These are phyloP conservation scores for Lactarius trivialis DNA, from an alignment of 768 basidiomycete genomes.

Conservation along the genomic window DNA sequence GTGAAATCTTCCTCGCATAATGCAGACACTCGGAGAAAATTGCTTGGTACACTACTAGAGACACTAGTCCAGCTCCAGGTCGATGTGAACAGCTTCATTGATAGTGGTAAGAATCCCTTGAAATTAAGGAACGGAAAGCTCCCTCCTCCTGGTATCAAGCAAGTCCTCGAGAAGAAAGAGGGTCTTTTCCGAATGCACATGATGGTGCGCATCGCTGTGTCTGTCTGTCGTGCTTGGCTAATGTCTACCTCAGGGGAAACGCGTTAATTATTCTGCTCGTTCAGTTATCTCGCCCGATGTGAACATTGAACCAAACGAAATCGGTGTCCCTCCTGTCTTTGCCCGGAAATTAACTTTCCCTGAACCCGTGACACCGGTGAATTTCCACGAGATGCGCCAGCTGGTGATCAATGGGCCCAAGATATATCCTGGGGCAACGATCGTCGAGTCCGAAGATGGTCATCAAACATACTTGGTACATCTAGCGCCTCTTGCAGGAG, in stretches of 20 bases:
- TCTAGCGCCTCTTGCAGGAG: conserved; percentile 5
- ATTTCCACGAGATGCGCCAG: conserved; percentile 82
- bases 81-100: conserved; percentile 95
- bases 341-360: conserved; percentile 95
- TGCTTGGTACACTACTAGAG: conserved; percentile 69
- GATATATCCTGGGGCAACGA: conserved; percentile 85
- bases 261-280: conserved; percentile 97
- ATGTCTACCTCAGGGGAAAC: conserved; percentile 69
- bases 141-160: conserved; percentile 92
- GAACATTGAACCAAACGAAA: conserved; percentile 98
- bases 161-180: conserved; percentile 97
- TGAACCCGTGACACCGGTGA: conserved; percentile 90
- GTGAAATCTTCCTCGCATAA: conserved; percentile 50
- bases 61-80: conserved; percentile 83
- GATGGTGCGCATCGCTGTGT: conserved; percentile 63
- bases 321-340: conserved; percentile 96
- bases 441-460: conserved; percentile 95
- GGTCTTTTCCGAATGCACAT: conserved; percentile 97
- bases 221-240: conserved; percentile 4
- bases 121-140: conserved; percentile 81
- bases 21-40: conserved; percentile 42
- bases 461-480: conserved; percentile 74
- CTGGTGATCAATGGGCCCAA: conserved; percentile 87
- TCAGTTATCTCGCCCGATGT: conserved; percentile 99
- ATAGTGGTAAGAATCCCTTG: conserved; percentile 90